Evolutionary conservation across 148 eudicot species (phyloP), one percentile per base, ranked within the genome.

Genomic region (Pouteria glomerata): DNA sequence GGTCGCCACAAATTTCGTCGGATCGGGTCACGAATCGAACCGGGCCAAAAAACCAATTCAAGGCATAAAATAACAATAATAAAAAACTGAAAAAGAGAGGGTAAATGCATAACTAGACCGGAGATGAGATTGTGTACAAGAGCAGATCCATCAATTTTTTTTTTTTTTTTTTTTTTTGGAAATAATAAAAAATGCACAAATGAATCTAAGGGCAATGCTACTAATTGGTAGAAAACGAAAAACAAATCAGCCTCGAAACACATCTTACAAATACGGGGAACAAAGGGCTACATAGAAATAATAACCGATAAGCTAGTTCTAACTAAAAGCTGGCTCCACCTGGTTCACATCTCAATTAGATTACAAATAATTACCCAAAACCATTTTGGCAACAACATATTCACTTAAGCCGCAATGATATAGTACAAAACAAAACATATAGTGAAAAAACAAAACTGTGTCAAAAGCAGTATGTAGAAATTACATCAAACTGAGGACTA

Each of bases 401-500:
- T 57, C 61, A 48, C 70, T 57, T 30, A 27, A 57, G 62, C 39
- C 62, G 70, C 61, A 68, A 19, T 67, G 67, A 27, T 15, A 27
- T 61, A 44, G 7, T 39, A n/a, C n/a, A n/a, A n/a, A n/a, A n/a
- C n/a, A n/a, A n/a, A 41, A 50, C 35, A 24, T 12, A 41, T n/a
- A n/a, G n/a, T n/a, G n/a, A n/a, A n/a, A n/a, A 26, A 74, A 69
- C 76, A 83, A 77, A 74, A 63, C 77, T 74, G 79, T 26, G 76
- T 63, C 30, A 66, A 34, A 61, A 55, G 63, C 82, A 79, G 31
- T 21, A 23, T 33, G 14, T 55, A 27, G 62, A 53, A 65, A 66
- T 39, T 71, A 71, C 73, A 74, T 33, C 44, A 69, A 56, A 70
- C 3, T 31, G 78, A 53, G 78, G 74, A 62, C 57, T 69, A 79